Base-by-base conservation (phyloP, 1,284 basidiomycete genomes). In the Cutaneotrichosporon arboriforme region DNA sequence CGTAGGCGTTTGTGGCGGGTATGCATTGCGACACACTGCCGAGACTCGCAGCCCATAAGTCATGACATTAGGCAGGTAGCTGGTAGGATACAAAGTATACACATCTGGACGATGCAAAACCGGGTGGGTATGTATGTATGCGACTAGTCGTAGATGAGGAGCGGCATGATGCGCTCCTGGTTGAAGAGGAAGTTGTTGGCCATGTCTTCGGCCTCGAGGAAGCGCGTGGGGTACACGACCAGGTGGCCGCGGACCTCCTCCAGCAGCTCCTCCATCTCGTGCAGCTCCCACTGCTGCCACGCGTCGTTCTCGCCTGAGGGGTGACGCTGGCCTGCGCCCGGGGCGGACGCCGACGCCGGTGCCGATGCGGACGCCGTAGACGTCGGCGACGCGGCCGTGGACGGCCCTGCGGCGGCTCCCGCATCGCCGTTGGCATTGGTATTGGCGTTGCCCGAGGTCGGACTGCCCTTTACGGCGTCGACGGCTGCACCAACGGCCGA, bases 121-220 rank as follows among this genome's bases (percentile, higher is more conserved):
- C n/a, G n/a, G n/a, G n/a, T n/a, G 26, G 26, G 26, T 31, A 31
- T 31, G 26, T 31, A 31, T 31, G 10, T 5, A 31, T 10, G 15
- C 4, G 26, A n/a, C 45, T 65, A 77, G 53, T 77, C 66, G 61
- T 70, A 77, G 51, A 77, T 76, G 1, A 72, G 70, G 10, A 77
- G 52, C 14, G 76, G 76, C n/a, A 76, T 59, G 39, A 77, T 77
- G 82, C 84, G 81, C 70, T 94, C 90, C 38, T 75, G 62, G 67
- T 88, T 88, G 76, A 92, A 93, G 60, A 97, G 77, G 79, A 96
- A 94, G 69, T 93, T 91, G 63, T 90, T 86, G 3, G 84, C 83
- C 4, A 83, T 79, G 69, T 91, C 88, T 72, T 92, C 90, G 15
- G 83, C 87, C 74, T 92, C 90, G 51, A 94, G 67, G 77, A 93